Percentiles rank a stretch among this genome's conserved stretches.
These are phyloP conservation scores for Exophiala mesophila DNA, from an alignment of 2,329 filamentous ascomycete species.

Conservation along the genomic window DNA sequence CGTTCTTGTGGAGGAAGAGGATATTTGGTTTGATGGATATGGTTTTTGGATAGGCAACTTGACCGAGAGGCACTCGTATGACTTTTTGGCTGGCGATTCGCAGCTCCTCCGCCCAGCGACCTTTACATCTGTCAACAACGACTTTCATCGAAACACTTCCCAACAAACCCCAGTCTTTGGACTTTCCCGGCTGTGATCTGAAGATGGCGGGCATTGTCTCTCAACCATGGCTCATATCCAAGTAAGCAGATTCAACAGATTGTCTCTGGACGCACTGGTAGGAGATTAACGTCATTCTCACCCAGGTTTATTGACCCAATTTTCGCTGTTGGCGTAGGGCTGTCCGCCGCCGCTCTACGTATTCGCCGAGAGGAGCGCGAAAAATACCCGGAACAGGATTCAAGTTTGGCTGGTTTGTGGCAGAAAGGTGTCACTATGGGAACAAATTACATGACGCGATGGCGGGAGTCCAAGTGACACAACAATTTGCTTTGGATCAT, in stretches of 20 bases:
- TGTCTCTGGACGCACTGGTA: slow-evolving; percentile 2
- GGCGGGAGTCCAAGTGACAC: slow-evolving; percentile 43
- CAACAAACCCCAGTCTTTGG: no score
- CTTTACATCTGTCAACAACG: no score
- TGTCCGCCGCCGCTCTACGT: slow-evolving; percentile 48
- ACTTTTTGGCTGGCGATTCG: no score
- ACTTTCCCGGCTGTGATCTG: no score
- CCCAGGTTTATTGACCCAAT: slow-evolving; percentile 48
- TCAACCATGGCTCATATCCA: slow-evolving; percentile 39
- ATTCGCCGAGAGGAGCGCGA: slow-evolving; percentile 52
- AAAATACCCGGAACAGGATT: slow-evolving; percentile 36
- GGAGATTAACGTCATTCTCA: slow-evolving; percentile 1
- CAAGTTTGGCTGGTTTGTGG: slow-evolving; percentile 26
- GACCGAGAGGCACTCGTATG: no score
- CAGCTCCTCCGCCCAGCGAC: no score
- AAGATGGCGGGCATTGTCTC: slow-evolving; percentile 19
- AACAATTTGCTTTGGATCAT: no score
- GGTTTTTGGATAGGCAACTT: no score
- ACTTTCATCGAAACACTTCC: no score
- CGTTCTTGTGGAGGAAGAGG: no score
- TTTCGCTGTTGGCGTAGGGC: slow-evolving; percentile 51
- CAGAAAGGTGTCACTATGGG: slow-evolving; percentile 20
- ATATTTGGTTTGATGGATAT: no score
- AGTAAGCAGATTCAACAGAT: slow-evolving; percentile 28
- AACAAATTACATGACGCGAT: slow-evolving; percentile 21